These are phyloP conservation scores for Agrostemma githago DNA, from an alignment of 148 eudicot species.

Conservation along the genomic window DNA sequence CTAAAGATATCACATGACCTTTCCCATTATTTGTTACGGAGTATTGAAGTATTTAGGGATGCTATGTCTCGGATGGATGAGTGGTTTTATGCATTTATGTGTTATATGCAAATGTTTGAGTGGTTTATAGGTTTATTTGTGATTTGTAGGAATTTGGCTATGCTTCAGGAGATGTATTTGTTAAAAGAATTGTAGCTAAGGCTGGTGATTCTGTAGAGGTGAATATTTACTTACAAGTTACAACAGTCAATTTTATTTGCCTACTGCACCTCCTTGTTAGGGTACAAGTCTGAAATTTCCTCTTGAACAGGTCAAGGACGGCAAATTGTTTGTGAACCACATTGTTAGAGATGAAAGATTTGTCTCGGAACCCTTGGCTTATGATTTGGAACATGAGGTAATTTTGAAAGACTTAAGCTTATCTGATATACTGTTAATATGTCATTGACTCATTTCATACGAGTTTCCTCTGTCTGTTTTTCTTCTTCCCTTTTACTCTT, in stretches of 20 bases:
- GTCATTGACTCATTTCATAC: not conserved
- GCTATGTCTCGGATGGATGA: not conserved
- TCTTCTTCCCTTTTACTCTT: not conserved
- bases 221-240: constrained; percentile 21
- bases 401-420: constrained; percentile 2
- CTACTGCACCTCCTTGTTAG: not conserved
- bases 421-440: not conserved
- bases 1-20: not conserved
- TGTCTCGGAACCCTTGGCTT: constrained; percentile 74
- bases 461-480: not conserved
- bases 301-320: constrained; percentile 52
- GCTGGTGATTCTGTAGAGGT: constrained; percentile 84
- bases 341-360: constrained; percentile 65
- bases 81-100: not conserved
- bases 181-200: constrained; percentile 81
- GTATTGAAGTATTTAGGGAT: not conserved
- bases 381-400: constrained; percentile 82
- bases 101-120: not conserved
- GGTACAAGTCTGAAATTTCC: not conserved
- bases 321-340: constrained; percentile 65
- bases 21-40: not conserved
- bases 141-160: constrained; percentile 54
- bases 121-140: not conserved
- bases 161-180: constrained; percentile 58
- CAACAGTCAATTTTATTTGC: not conserved